Evolutionary conservation across 805 yeast species (phyloP).

Genomic region (Metschnikowia borealis): DNA sequence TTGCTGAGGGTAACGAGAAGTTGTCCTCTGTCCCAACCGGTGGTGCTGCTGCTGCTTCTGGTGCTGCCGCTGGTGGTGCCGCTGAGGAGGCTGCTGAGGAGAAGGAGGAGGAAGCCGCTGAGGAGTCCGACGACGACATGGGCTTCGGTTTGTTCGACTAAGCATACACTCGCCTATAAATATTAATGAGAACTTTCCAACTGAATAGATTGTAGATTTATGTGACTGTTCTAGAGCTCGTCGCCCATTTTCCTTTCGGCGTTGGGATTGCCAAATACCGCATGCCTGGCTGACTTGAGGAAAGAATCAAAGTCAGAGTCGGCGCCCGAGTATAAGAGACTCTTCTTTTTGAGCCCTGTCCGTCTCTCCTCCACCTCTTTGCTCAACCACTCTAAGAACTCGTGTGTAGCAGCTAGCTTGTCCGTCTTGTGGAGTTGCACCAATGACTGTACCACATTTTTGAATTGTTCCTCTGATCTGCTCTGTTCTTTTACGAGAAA

Average conservation of each 20-base stretch:
- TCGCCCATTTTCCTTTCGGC: conserved; percentile 55
- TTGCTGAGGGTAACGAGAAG: conserved; percentile 36
- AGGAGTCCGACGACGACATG: conserved; percentile 29
- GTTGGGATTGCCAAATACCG: conserved; percentile 72
- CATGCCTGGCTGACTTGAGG: conserved; percentile 49
- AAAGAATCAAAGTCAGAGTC: conserved; percentile 37
- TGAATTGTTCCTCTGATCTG: conserved; percentile 37
- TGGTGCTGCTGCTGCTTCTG: conserved; percentile 28
- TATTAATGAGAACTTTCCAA: conserved; percentile 1
- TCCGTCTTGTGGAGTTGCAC: conserved; percentile 30
- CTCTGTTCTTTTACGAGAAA: conserved; percentile 23
- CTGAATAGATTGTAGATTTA: background rate
- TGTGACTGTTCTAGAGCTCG: conserved; percentile 4
- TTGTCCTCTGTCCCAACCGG: conserved; percentile 34
- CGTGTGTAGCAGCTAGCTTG: conserved; percentile 27
- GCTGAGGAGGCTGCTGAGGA: conserved; percentile 25
- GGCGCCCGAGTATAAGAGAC: conserved; percentile 24
- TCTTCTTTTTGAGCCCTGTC: conserved; percentile 22
- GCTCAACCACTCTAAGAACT: conserved; percentile 64
- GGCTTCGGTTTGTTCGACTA: conserved; percentile 33
- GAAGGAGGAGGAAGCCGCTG: conserved; percentile 24
- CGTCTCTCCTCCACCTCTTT: conserved; percentile 33
- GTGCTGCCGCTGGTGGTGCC: conserved; percentile 24
- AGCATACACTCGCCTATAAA: conserved; percentile 11
- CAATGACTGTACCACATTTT: conserved; percentile 24